phyloP scores from a whole-genome alignment of 257 asterid species.

The Capsicum pubescens region DNA sequence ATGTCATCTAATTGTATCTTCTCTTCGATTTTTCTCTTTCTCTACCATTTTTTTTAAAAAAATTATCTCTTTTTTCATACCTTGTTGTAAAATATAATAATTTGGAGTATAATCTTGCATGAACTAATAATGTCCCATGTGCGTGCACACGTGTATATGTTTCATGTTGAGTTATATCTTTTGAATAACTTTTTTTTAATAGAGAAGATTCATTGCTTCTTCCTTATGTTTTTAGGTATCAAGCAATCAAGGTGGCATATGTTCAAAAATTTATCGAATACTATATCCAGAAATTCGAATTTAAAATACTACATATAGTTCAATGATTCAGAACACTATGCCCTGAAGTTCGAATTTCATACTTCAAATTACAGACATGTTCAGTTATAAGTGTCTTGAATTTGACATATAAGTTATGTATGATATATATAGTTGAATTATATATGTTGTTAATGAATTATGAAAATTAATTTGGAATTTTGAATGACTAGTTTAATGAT shows the following conservation, averaged over 20 bases:
- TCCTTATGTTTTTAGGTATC: neutral
- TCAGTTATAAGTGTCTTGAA: too few species aligned
- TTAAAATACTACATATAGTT: neutral
- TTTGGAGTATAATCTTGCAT: neutral
- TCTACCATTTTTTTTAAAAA: neutral
- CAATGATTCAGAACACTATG: neutral
- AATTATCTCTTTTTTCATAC: neutral
- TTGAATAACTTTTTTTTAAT: neutral
- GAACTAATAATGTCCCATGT: slow-evolving; percentile 23
- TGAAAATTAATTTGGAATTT: too few species aligned
- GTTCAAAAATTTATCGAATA: neutral
- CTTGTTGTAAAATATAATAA: neutral
- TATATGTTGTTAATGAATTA: too few species aligned
- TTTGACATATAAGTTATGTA: too few species aligned
- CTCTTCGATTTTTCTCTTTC: neutral
- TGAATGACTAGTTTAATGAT: too few species aligned
- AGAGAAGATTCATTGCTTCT: neutral
- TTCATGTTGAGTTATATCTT: neutral
- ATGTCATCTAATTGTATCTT: neutral
- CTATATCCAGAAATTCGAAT: neutral
- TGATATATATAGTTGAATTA: too few species aligned
- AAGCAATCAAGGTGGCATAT: neutral
- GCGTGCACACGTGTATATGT: slow-evolving; percentile 16
- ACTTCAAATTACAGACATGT: neutral
- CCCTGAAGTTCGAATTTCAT: neutral